Conservation (phyloP, 2,329 filamentous ascomycete species). For the Exophiala alcalophila region DNA sequence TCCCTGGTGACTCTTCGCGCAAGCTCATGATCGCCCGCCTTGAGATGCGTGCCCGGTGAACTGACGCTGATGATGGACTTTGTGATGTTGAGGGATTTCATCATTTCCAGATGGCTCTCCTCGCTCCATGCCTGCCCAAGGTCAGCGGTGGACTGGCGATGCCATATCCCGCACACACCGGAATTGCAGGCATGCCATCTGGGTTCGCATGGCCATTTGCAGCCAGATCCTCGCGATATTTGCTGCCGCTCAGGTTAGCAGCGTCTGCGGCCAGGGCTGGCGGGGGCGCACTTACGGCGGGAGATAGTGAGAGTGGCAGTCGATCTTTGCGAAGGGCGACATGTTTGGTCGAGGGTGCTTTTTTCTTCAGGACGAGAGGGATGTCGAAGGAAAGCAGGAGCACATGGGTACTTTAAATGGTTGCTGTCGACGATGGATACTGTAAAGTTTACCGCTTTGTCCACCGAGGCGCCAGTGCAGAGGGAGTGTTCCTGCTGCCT, state of each 20-base stretch:
- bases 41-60: conserved; percentile 52
- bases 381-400: not conserved
- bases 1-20: conserved; percentile 39
- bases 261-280: too few species aligned
- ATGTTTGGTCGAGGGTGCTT: conserved; percentile 9
- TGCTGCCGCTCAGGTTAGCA: conserved; percentile 8
- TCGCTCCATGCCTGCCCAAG: conserved; percentile 43
- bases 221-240: conserved; percentile 27
- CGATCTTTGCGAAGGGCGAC: conserved; percentile 26
- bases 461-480: too few species aligned
- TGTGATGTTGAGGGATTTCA: conserved; percentile 49
- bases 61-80: conserved; percentile 56
- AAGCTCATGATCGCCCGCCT: conserved; percentile 39
- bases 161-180: conserved; percentile 11
- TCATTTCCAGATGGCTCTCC: conserved; percentile 49
- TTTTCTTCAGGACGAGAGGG: not conserved
- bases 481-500: too few species aligned
- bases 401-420: too few species aligned
- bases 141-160: conserved; percentile 4
- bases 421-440: too few species aligned
- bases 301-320: conserved; percentile 29
- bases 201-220: conserved; percentile 28
- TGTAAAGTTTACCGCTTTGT: too few species aligned
- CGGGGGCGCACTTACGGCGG: conserved; percentile 18
- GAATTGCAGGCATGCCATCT: conserved; percentile 29